Evolutionary conservation across 169 alveolate species (phyloP).

Genomic region (Cryptosporidium baileyi): DNA sequence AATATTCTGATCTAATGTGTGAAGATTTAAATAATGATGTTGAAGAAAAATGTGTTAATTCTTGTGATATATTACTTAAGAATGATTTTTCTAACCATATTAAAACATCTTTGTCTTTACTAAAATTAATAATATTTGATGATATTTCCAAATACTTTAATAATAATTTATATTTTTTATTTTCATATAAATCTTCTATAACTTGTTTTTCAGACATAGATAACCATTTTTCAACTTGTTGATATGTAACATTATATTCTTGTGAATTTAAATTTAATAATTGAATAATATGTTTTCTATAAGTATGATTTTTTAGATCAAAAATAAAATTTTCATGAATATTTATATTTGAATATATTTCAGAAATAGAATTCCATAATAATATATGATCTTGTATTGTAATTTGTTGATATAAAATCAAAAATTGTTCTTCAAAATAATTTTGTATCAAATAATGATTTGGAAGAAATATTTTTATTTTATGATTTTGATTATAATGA

Average conservation of each 20-base stretch:
- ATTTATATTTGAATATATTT: background rate
- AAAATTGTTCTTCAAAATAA: slow-evolving; percentile 46
- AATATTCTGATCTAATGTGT: background rate
- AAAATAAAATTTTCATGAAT: background rate
- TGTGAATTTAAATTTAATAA: background rate
- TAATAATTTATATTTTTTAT: background rate
- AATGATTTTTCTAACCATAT: slow-evolving; percentile 7
- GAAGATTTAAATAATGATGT: background rate
- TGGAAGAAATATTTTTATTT: background rate
- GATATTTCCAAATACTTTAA: slow-evolving; percentile 23
- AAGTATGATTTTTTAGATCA: slow-evolving; percentile 10
- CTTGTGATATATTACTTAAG: background rate
- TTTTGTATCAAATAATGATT: background rate
- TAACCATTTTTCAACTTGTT: slow-evolving; percentile 43
- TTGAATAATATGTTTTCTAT: slow-evolving; percentile 16
- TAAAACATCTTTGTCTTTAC: background rate
- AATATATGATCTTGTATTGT: slow-evolving; percentile 13
- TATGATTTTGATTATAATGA: background rate
- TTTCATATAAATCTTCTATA: background rate
- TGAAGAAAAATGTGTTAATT: background rate
- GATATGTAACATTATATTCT: background rate
- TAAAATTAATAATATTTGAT: background rate
- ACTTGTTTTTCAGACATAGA: slow-evolving; percentile 1
- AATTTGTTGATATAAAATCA: background rate
- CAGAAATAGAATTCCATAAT: slow-evolving; percentile 1